Percentiles rank a stretch among this genome's conserved stretches.
Conservation (phyloP, 2,329 filamentous ascomycete species). For the Botrytis fragariae region DNA sequence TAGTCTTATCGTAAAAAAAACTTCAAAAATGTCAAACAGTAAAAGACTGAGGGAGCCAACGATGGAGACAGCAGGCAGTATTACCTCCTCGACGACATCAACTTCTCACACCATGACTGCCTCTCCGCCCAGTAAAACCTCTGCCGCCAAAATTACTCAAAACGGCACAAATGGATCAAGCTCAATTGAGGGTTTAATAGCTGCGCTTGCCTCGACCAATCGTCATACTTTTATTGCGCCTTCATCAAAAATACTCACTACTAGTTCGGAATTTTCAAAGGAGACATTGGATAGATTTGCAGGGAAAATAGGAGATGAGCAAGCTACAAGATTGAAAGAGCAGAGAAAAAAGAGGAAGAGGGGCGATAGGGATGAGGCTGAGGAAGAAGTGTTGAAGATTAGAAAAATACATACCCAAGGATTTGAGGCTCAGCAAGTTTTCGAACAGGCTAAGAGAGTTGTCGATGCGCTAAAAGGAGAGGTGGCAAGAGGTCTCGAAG, state of each 20-base stretch:
- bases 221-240: slow-evolving; percentile 69
- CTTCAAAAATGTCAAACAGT: slow-evolving; percentile 18
- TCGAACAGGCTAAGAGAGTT: slow-evolving; percentile 87
- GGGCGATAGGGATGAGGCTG: slow-evolving; percentile 47
- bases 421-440: slow-evolving; percentile 85
- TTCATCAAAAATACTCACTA: slow-evolving; percentile 60
- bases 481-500: slow-evolving; percentile 48
- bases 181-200: slow-evolving; percentile 30
- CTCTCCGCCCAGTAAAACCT: slow-evolving; percentile 41
- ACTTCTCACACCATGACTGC: slow-evolving; percentile 63
- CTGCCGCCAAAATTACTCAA: slow-evolving; percentile 39
- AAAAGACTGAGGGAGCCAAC: slow-evolving; percentile 18
- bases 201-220: slow-evolving; percentile 32
- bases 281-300: slow-evolving; percentile 76
- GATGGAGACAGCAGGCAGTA: slow-evolving; percentile 42
- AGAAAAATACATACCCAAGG: slow-evolving; percentile 83
- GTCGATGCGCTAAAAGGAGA: slow-evolving; percentile 62
- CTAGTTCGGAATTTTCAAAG: slow-evolving; percentile 75
- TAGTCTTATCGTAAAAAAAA: slow-evolving; percentile 25
- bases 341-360: slow-evolving; percentile 75
- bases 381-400: slow-evolving; percentile 63
- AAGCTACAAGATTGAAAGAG: slow-evolving; percentile 65
- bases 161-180: slow-evolving; percentile 22
- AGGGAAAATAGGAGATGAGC: slow-evolving; percentile 67
- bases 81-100: slow-evolving; percentile 60